Evolutionary conservation across 495 filamentous ascomycete species (phyloP).

Genomic region (Trichoderma virens): DNA sequence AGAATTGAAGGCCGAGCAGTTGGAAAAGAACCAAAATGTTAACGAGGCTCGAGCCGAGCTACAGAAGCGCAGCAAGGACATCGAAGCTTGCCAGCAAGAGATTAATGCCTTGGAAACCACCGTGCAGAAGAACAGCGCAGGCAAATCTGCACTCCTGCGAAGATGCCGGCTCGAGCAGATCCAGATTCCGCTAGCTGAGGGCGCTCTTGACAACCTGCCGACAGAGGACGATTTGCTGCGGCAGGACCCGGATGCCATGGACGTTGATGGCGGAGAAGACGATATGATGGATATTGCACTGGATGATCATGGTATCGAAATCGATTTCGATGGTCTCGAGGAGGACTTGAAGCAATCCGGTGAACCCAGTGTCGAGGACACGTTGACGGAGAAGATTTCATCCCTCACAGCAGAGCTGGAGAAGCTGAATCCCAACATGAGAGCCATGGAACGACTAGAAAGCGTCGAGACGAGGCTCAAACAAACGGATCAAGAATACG

Average conservation of each 20-base stretch:
- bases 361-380: conserved; percentile 67
- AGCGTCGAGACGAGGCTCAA: conserved; percentile 76
- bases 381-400: conserved; percentile 68
- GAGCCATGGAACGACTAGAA: conserved; percentile 86
- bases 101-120: conserved; percentile 72
- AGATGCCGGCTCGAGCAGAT: conserved; percentile 92
- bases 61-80: conserved; percentile 71
- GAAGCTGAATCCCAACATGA: conserved; percentile 91
- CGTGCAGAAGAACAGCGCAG: conserved; percentile 73
- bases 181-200: conserved; percentile 67
- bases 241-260: conserved; percentile 77
- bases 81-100: conserved; percentile 70
- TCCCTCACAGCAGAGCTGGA: conserved; percentile 71
- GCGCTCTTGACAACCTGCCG: conserved; percentile 81
- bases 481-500: conserved; percentile 80
- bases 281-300: conserved; percentile 44
- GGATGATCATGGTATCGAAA: conserved; percentile 87
- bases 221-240: conserved; percentile 68
- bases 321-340: conserved; percentile 80
- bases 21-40: conserved; percentile 67
- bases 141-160: conserved; percentile 73
- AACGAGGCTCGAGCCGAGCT: conserved; percentile 73
- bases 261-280: conserved; percentile 67
- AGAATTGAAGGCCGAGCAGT: conserved; percentile 54
- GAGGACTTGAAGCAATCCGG: conserved; percentile 75